Evolutionary conservation across 2,329 filamentous ascomycete species (phyloP).

Genomic region (Fusarium equiseti): DNA sequence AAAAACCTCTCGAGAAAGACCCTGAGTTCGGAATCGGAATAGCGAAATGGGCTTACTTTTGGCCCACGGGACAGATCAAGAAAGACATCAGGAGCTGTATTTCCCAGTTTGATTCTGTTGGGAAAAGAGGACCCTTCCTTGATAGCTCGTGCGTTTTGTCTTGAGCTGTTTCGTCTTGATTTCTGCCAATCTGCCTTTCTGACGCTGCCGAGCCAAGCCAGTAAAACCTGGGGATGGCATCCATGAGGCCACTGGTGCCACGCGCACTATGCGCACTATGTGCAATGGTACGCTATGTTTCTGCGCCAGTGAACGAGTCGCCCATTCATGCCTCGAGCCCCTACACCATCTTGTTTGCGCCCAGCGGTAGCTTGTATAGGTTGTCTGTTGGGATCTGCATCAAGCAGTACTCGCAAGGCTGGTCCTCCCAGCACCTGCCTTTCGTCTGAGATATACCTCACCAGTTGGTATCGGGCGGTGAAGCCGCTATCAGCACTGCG

Average conservation of each 20-base stretch:
- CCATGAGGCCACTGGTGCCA: constrained; percentile 46
- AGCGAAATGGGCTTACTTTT: constrained; percentile 29
- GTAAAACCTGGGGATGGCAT: constrained; percentile 40
- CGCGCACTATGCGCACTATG: constrained; percentile 42
- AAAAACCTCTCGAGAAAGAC: constrained; percentile 8
- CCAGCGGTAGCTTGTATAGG: constrained; percentile 27
- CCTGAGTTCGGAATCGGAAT: constrained; percentile 33
- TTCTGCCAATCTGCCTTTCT: constrained; percentile 5
- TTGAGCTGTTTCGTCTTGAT: constrained; percentile 9
- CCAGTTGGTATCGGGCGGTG: constrained; percentile 39
- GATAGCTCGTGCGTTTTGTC: constrained; percentile 11
- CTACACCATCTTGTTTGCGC: constrained; percentile 40
- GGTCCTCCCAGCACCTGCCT: constrained; percentile 23
- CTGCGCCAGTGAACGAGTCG: constrained; percentile 23
- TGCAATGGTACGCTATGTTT: constrained; percentile 25
- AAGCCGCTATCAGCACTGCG: constrained; percentile 41
- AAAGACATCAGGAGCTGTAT: constrained; percentile 27
- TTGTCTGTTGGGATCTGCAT: constrained; percentile 45
- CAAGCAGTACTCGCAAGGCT: constrained; percentile 28
- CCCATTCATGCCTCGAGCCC: constrained; percentile 43
- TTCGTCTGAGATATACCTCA: constrained; percentile 32
- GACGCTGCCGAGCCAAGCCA: constrained; percentile 29
- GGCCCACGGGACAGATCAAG: constrained; percentile 27
- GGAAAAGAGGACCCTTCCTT: constrained; percentile 25
- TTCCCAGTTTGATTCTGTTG: constrained; percentile 31